Evolutionary conservation across 2,329 filamentous ascomycete genomes (phyloP).

Genomic region (Epichloe hybrida): DNA sequence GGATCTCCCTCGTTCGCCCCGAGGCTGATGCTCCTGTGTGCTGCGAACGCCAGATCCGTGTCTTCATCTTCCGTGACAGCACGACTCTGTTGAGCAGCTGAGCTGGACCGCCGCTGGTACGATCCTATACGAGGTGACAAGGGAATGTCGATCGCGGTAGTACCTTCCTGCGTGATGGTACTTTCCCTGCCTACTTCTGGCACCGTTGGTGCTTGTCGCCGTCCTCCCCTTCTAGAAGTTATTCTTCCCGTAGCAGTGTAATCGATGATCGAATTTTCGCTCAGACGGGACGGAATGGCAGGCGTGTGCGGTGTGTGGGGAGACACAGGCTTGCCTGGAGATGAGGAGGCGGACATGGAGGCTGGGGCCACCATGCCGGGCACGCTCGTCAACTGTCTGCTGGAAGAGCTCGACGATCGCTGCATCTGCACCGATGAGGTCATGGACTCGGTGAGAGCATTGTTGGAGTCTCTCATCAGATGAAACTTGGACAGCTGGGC

Average conservation of each 20-base stretch:
- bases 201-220: constrained; percentile 12
- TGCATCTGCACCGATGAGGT: constrained; percentile 79
- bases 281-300: constrained; percentile 83
- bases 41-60: constrained; percentile 44
- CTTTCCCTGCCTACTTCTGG: constrained; percentile 22
- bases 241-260: constrained; percentile 18
- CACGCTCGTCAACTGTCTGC: constrained; percentile 44
- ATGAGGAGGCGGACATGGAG: constrained; percentile 73
- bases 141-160: constrained; percentile 60
- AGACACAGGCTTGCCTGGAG: constrained; percentile 78
- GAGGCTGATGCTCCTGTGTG: constrained; percentile 53
- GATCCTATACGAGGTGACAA: constrained; percentile 49
- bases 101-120: constrained; percentile 51
- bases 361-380: constrained; percentile 57
- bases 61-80: constrained; percentile 44
- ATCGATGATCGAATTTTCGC: constrained; percentile 63
- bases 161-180: constrained; percentile 35
- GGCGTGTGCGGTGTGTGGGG: constrained; percentile 88
- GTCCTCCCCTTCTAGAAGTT: constrained; percentile 17
- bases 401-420: constrained; percentile 63
- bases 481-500: constrained; percentile 78
- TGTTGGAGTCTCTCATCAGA: constrained; percentile 78
- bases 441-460: constrained; percentile 82
- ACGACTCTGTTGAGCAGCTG: constrained; percentile 51
- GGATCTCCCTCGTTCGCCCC: constrained; percentile 51